Base-by-base conservation (phyloP, 129 eudicot genomes). In the Mikania micrantha region DNA sequence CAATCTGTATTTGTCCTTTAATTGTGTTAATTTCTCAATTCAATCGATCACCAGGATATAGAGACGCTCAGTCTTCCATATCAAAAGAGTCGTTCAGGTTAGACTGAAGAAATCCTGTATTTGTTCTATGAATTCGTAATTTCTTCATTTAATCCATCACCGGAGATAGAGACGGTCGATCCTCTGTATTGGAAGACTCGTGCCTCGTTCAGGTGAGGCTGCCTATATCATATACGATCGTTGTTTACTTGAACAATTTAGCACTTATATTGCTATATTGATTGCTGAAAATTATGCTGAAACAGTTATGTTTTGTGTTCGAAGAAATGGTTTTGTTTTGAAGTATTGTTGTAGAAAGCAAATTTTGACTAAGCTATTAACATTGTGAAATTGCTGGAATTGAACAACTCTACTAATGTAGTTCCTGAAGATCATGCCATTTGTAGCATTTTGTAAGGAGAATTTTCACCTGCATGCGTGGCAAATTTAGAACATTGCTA, bases 161-260 rank as follows among this genome's bases (percentile, higher is more conserved):
- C 52, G 64, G 38, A 53, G 48, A 5, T 4, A 39, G 64, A 27
- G 60, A 53, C 63, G 49, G 5, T 45, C 11, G 44, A 9, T 64
- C 44, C 50, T 16, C 21, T 27, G 24, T 24, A 62, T 12, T n/a
- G 19, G 40, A 62, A 62, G 61, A 62, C 20, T 49, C 19, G 28
- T 49, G 61, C 49, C 20, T 49, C 19, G 28, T 49, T 45, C 36
- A 25, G 69, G 70, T 62, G 50, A 62, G 77, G 62, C 60, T 21
- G 49, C 61, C 1, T 2, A 7, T 15, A 22, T 19, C 13, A 4
- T 15, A 5, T 62, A 3, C 53, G 29, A n/a, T 34, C 22, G 21
- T 19, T 21, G 8, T 29, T 15, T 16, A 21, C 28, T 61, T 60
- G 53, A 9, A 25, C 57, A 45, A 6, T 32, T 67, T 32, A 29